Conservation (phyloP, 2,329 filamentous ascomycete genomes). For the Leptographium lundbergii region DNA sequence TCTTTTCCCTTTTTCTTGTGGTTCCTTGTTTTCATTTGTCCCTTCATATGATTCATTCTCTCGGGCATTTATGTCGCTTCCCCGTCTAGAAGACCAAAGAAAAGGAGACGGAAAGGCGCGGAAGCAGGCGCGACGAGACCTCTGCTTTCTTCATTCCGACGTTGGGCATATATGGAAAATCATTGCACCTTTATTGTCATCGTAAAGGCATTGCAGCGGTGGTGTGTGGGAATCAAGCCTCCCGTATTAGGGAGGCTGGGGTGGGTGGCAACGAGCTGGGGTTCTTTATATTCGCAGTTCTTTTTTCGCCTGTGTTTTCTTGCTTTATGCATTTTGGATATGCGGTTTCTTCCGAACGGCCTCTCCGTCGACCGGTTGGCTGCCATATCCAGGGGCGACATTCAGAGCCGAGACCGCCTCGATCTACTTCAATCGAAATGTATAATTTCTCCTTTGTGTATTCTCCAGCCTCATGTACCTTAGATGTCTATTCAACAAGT, state of each 20-base stretch:
- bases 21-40: background rate
- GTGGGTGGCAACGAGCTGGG: background rate
- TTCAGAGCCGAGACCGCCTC: background rate
- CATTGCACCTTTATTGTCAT: background rate
- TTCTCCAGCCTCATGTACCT: background rate
- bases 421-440: background rate
- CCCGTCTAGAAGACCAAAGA: background rate
- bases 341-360: background rate
- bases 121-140: background rate
- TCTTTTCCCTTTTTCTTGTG: background rate
- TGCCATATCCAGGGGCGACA: background rate
- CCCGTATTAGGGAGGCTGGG: background rate
- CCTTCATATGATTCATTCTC: background rate
- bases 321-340: background rate
- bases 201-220: background rate
- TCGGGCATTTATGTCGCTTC: background rate
- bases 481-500: background rate
- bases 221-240: background rate
- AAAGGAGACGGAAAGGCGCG: background rate
- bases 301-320: background rate
- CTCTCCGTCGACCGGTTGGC: background rate
- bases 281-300: background rate
- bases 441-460: background rate
- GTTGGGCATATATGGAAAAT: background rate
- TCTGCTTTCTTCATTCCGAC: background rate